Evolutionary conservation across 1,284 basidiomycete species (phyloP).

Genomic region (Grifola frondosa): DNA sequence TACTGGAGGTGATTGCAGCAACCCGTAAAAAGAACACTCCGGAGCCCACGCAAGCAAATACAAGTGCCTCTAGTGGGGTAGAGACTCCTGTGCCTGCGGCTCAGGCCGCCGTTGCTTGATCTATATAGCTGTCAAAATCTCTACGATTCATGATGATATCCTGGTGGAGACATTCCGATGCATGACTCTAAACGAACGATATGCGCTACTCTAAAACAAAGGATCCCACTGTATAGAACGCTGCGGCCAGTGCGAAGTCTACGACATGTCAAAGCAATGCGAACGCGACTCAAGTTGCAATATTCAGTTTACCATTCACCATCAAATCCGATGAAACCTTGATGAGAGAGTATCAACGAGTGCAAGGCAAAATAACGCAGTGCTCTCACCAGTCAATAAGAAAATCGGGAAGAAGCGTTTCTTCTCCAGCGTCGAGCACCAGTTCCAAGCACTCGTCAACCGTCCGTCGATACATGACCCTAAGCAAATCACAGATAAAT

Average conservation of each 20-base stretch:
- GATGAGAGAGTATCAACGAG: not conserved
- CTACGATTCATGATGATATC: no score
- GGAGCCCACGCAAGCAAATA: conserved; percentile 5
- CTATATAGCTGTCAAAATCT: conserved; percentile 1
- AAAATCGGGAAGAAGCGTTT: conserved; percentile 80
- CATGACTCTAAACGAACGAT: no score
- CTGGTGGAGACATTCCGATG: no score
- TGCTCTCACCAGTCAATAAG: conserved; percentile 62
- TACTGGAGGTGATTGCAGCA: conserved; percentile 66
- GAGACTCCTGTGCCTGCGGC: conserved; percentile 22
- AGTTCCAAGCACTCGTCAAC: conserved; percentile 83
- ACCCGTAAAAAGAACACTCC: conserved; percentile 48
- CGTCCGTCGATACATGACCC: conserved; percentile 59
- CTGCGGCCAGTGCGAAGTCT: no score
- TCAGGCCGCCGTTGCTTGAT: conserved; percentile 24
- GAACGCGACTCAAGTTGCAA: conserved; percentile 7
- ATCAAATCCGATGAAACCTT: conserved; percentile 81
- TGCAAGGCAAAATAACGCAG: not conserved
- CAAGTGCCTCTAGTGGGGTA: conserved; percentile 13
- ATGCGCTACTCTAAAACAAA: no score
- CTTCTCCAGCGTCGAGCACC: conserved; percentile 79
- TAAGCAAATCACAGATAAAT: conserved; percentile 22
- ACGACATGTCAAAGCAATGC: conserved; percentile 13
- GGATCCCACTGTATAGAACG: no score
- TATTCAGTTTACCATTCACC: conserved; percentile 65